Conservation (phyloP, 768 basidiomycete species). For the Exsudoporus frostii region DNA sequence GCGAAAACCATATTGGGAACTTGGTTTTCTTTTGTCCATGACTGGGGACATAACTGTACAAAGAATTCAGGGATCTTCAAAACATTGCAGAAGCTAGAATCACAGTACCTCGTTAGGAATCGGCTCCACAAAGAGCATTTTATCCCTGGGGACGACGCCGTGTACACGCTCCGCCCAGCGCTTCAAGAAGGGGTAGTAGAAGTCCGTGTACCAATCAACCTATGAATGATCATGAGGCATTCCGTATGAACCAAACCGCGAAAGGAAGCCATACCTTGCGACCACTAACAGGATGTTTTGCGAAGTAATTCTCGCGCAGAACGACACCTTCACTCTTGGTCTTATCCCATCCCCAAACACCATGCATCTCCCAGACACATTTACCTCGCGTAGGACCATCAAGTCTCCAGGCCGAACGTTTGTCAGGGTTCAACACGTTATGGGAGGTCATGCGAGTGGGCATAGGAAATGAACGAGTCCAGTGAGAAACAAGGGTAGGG, state of each 20-base stretch:
- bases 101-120: slow-evolving; percentile 86
- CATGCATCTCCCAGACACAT: slow-evolving; percentile 90
- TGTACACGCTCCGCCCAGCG: slow-evolving; percentile 65
- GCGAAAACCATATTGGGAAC: slow-evolving; percentile 65
- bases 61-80: slow-evolving; percentile 2
- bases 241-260: background rate
- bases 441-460: slow-evolving; percentile 68
- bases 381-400: slow-evolving; percentile 70
- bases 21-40: slow-evolving; percentile 67
- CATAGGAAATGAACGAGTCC: slow-evolving; percentile 84
- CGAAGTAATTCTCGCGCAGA: slow-evolving; percentile 83
- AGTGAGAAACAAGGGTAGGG: slow-evolving; percentile 73
- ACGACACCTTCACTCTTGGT: slow-evolving; percentile 66
- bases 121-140: slow-evolving; percentile 74
- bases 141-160: slow-evolving; percentile 43
- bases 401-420: slow-evolving; percentile 62
- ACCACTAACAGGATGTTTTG: slow-evolving; percentile 60
- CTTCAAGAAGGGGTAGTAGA: slow-evolving; percentile 74
- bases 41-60: slow-evolving; percentile 69
- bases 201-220: slow-evolving; percentile 87
- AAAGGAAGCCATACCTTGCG: slow-evolving; percentile 44
- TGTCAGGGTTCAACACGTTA: slow-evolving; percentile 56
- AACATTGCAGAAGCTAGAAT: background rate
- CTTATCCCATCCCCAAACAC: slow-evolving; percentile 88
- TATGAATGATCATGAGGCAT: slow-evolving; percentile 25